phyloP scores from a whole-genome alignment of 371 early-diverging fungal species.

The Coemansia sp. region DNA sequence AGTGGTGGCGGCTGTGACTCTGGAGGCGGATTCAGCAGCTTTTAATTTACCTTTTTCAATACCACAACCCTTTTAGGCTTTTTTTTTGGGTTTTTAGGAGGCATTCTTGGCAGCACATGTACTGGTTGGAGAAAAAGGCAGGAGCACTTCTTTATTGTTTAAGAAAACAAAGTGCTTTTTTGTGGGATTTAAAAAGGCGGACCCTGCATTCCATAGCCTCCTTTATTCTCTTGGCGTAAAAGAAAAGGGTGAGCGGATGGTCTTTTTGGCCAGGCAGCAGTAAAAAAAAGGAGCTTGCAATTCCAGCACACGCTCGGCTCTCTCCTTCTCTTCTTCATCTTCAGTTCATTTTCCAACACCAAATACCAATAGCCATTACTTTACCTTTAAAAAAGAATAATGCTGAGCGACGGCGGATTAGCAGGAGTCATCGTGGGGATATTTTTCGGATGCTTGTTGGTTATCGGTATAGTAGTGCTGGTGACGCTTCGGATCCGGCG shows the following conservation, averaged over 20 bases:
- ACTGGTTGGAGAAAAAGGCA: too few relatives aligned
- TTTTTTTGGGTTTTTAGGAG: too few relatives aligned
- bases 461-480: slow-evolving; percentile 1
- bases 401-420: slow-evolving; percentile 3
- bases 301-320: neutral
- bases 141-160: neutral
- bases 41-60: neutral
- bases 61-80: neutral
- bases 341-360: too few relatives aligned
- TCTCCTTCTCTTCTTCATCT: neutral
- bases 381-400: neutral
- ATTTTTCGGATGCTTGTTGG: neutral
- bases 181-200: too few relatives aligned
- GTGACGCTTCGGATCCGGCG: neutral
- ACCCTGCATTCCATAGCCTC: too few relatives aligned
- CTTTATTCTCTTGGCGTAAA: too few relatives aligned
- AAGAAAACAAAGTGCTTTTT: too few relatives aligned
- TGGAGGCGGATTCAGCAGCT: neutral
- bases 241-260: too few relatives aligned
- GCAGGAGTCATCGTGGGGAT: neutral
- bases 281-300: neutral
- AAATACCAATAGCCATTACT: neutral
- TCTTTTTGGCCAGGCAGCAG: too few relatives aligned
- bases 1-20: neutral
- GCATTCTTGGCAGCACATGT: too few relatives aligned